phyloP scores from a whole-genome alignment of 2,329 filamentous ascomycete genomes.

The Xylariaceae sp. region DNA sequence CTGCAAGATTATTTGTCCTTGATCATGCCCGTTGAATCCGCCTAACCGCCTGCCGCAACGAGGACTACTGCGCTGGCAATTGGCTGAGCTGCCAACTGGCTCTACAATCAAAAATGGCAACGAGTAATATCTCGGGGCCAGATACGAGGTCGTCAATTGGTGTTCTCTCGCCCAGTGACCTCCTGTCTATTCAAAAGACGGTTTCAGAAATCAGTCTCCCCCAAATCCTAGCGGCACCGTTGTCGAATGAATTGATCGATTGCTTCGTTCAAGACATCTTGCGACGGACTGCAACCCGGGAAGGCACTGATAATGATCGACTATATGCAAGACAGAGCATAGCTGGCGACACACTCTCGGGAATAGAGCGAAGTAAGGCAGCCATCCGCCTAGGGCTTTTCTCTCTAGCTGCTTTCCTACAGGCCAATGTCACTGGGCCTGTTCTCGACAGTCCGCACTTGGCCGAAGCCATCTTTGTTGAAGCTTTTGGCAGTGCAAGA shows the following conservation, averaged over 20 bases:
- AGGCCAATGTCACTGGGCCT: constrained; percentile 77
- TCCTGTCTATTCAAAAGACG: constrained; percentile 14
- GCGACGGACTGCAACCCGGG: neutral
- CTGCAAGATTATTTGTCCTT: no score
- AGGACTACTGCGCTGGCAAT: no score
- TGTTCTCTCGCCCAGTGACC: constrained; percentile 5
- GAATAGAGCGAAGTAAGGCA: neutral
- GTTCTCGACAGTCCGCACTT: constrained; percentile 53
- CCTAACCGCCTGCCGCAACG: no score
- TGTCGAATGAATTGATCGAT: constrained; percentile 13
- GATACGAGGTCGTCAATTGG: neutral
- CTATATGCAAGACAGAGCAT: neutral
- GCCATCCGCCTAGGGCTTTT: constrained; percentile 60
- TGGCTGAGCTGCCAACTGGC: neutral
- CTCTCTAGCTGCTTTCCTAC: constrained; percentile 71
- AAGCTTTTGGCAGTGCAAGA: constrained; percentile 38
- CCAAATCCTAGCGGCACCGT: constrained; percentile 4
- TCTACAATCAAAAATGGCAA: neutral
- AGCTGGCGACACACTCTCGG: neutral
- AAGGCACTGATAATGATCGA: no score
- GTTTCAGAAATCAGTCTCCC: constrained; percentile 10
- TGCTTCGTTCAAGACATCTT: constrained; percentile 11
- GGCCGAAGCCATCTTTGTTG: constrained; percentile 39
- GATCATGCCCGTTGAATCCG: no score
- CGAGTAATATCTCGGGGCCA: neutral